Conservation (phyloP, 2,329 filamentous ascomycete genomes). For the Aspergillus chevalieri region DNA sequence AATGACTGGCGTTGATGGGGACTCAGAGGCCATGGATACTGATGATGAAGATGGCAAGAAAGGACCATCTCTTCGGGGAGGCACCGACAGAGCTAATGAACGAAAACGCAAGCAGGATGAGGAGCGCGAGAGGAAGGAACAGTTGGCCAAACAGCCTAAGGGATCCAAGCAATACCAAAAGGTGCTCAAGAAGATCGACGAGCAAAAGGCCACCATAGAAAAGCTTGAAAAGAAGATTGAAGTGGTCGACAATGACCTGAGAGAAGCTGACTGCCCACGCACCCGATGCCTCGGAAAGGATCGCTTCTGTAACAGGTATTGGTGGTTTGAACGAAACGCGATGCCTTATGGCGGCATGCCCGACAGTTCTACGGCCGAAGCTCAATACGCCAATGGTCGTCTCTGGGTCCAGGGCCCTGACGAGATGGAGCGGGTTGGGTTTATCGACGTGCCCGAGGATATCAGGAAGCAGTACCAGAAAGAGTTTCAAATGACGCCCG, state of each 20-base stretch:
- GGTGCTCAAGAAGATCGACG: conserved; percentile 79
- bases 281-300: conserved; percentile 88
- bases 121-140: conserved; percentile 62
- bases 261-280: conserved; percentile 87
- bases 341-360: conserved; percentile 93
- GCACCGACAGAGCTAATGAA: conserved; percentile 64
- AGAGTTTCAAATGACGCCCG: conserved; percentile 74
- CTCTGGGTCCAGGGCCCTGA: conserved; percentile 96
- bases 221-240: conserved; percentile 80
- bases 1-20: conserved; percentile 50
- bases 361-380: conserved; percentile 76
- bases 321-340: conserved; percentile 97
- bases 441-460: conserved; percentile 69
- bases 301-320: conserved; percentile 96
- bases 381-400: conserved; percentile 87
- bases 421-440: conserved; percentile 76
- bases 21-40: conserved; percentile 57
- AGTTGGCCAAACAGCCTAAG: conserved; percentile 62
- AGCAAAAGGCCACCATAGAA: conserved; percentile 72
- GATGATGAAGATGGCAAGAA: conserved; percentile 62
- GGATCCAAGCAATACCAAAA: conserved; percentile 86
- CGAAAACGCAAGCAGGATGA: conserved; percentile 70
- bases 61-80: conserved; percentile 54
- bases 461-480: conserved; percentile 68
- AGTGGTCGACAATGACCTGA: conserved; percentile 80